These are phyloP conservation scores for Citrus hindsii DNA, from an alignment of 345 rosid species.

Conservation along the genomic window DNA sequence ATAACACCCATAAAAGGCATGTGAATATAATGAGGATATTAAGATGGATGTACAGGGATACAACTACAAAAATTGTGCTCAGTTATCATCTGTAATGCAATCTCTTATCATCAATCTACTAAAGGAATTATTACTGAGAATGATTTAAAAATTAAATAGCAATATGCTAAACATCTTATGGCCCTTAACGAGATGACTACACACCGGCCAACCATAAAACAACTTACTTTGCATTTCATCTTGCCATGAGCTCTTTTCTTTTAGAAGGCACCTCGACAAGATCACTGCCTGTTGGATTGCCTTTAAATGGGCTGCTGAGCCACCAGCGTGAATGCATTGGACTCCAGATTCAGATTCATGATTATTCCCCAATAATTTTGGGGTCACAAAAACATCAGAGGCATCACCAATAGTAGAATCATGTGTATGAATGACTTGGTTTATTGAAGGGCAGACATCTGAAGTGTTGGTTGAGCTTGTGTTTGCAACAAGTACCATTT, in stretches of 20 bases:
- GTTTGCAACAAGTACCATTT: conserved; percentile 63
- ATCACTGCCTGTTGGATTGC: no score
- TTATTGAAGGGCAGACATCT: conserved; percentile 25
- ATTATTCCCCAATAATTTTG: no score
- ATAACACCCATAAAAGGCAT: no score
- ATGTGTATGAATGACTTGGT: conserved; percentile 29
- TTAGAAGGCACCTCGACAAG: conserved; percentile 73
- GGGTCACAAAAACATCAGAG: no score
- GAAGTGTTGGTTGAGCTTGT: conserved; percentile 32
- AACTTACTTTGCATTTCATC: conserved; percentile 91
- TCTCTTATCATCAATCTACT: no score
- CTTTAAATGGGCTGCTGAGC: conserved; percentile 33
- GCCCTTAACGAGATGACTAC: neutral
- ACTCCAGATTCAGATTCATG: conserved; percentile 32
- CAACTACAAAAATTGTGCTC: no score
- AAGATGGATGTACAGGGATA: no score
- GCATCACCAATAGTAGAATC: conserved; percentile 35
- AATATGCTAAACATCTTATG: neutral
- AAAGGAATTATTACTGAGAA: neutral
- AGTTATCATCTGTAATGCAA: no score
- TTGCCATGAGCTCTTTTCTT: conserved; percentile 69
- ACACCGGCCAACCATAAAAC: neutral
- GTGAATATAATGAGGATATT: no score
- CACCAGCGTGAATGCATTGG: conserved; percentile 12
- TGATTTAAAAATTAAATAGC: neutral